Percentiles rank a stretch among this genome's conserved stretches.
phyloP scores from a whole-genome alignment of 2,329 filamentous ascomycete genomes.

The Triangularia setosa region DNA sequence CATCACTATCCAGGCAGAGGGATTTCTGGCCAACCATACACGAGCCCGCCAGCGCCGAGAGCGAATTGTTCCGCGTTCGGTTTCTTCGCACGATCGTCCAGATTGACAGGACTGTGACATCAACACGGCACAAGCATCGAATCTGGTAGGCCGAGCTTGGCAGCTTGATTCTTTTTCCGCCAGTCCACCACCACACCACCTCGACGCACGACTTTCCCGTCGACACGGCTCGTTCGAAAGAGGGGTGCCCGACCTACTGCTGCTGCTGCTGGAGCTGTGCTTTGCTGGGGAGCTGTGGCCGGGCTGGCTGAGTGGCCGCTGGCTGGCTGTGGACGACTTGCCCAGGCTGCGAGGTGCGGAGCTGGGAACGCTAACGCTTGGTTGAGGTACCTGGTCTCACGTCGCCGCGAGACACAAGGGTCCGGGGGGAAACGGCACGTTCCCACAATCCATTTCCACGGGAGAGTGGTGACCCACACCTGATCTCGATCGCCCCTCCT shows the following conservation, averaged over 20 bases:
- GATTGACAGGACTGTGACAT: background rate
- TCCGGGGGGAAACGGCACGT: constrained; percentile 18
- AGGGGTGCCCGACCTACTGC: background rate
- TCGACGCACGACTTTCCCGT: too few species aligned
- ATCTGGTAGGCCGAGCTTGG: background rate
- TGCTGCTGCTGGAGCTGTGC: background rate
- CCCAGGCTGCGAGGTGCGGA: background rate
- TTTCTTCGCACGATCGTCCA: background rate
- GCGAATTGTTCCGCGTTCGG: background rate
- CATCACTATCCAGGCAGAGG: background rate
- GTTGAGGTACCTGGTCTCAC: constrained; percentile 15
- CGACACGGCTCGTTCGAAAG: background rate
- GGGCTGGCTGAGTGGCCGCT: background rate
- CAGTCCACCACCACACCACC: background rate
- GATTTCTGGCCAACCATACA: background rate
- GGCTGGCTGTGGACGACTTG: background rate
- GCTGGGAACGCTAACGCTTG: background rate
- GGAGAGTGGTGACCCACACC: constrained; percentile 18
- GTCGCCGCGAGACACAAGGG: constrained; percentile 12
- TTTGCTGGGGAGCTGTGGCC: background rate
- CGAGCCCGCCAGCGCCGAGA: background rate
- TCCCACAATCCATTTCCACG: constrained; percentile 25
- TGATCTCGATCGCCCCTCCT: constrained; percentile 24
- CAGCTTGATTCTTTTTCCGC: background rate
- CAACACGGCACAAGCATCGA: constrained; percentile 1